Conservation (phyloP, 2,329 filamentous ascomycete genomes). For the Emmonsiellopsis sp. region DNA sequence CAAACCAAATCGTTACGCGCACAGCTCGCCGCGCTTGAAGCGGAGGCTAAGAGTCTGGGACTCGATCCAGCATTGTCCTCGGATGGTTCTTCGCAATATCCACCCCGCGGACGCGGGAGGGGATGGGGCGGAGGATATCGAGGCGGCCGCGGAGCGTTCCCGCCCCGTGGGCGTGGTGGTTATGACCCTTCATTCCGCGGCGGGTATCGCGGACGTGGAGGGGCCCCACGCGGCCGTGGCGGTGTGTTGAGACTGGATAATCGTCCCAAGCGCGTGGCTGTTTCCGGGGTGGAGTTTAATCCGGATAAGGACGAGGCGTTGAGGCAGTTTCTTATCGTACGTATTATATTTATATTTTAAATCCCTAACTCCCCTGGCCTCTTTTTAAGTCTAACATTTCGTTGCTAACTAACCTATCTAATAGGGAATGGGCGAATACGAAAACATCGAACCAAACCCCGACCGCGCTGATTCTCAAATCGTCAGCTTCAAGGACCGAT, state of each 20-base stretch:
- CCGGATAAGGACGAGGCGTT: slow-evolving; percentile 46
- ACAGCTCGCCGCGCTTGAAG: slow-evolving; percentile 46
- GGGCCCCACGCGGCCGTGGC: slow-evolving; percentile 29
- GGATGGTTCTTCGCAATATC: slow-evolving; percentile 15
- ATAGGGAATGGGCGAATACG: slow-evolving; percentile 38
- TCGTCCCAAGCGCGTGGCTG: slow-evolving; percentile 44
- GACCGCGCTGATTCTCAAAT: slow-evolving; percentile 31
- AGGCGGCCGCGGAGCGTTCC: slow-evolving; percentile 31
- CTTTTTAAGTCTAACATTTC: not conserved
- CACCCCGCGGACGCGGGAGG: slow-evolving; percentile 22
- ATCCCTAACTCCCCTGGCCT: not conserved
- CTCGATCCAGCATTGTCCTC: slow-evolving; percentile 35
- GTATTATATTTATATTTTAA: slow-evolving; percentile 8
- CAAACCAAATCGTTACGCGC: slow-evolving; percentile 45
- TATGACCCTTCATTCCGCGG: slow-evolving; percentile 31
- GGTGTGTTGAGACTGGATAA: slow-evolving; percentile 50
- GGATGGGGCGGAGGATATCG: slow-evolving; percentile 18
- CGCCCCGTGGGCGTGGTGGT: slow-evolving; percentile 26
- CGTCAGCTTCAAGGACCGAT: slow-evolving; percentile 39
- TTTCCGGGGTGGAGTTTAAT: slow-evolving; percentile 40
- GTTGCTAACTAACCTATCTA: not conserved
- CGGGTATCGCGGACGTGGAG: slow-evolving; percentile 34
- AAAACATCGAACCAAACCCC: slow-evolving; percentile 34
- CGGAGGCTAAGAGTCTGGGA: slow-evolving; percentile 45
- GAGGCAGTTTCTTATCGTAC: slow-evolving; percentile 45